These are phyloP conservation scores for Vaccinium vitisidaea DNA, from an alignment of 148 eudicot species.

Conservation along the genomic window DNA sequence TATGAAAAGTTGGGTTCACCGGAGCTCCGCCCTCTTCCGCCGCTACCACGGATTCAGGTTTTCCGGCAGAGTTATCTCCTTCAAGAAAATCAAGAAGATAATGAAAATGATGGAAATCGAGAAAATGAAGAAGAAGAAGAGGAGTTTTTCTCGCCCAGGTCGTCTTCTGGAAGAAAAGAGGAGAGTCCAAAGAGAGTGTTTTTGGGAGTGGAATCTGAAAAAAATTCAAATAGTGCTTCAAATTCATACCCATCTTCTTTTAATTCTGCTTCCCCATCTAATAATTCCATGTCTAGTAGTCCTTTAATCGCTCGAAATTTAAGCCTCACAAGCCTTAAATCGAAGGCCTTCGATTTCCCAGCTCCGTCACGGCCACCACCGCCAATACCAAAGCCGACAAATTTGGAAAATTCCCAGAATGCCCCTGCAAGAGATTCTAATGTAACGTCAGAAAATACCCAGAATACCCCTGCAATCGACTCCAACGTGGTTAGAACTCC, in stretches of 20 bases:
- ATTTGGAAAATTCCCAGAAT: constrained; percentile 12
- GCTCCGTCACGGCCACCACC: constrained; percentile 28
- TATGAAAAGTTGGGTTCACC: constrained; percentile 56
- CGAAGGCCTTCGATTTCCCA: constrained; percentile 27
- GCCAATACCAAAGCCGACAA: constrained; percentile 17
- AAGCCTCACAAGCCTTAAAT: constrained; percentile 28
- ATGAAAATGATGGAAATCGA: not conserved
- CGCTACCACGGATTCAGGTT: constrained; percentile 44
- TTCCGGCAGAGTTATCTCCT: constrained; percentile 3
- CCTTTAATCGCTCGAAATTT: constrained; percentile 30
- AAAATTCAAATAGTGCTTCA: constrained; percentile 25
- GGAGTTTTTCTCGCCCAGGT: constrained; percentile 61
- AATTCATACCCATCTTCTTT: constrained; percentile 27
- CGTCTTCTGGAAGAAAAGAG: constrained; percentile 24
- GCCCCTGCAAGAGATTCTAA: constrained; percentile 26
- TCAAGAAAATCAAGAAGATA: constrained; percentile 14
- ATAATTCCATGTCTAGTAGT: constrained; percentile 25
- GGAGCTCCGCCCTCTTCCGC: constrained; percentile 83
- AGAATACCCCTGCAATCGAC: constrained; percentile 28
- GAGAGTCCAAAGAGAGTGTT: constrained; percentile 11
- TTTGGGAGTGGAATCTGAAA: constrained; percentile 11
- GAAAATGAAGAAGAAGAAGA: constrained; percentile 26
- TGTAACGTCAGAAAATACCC: constrained; percentile 4
- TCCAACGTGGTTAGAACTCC: constrained; percentile 9
- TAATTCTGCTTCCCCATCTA: constrained; percentile 25